Evolutionary conservation across 176 grass and related monocot species (phyloP).

Genomic region (Rhynchospora pubera): DNA sequence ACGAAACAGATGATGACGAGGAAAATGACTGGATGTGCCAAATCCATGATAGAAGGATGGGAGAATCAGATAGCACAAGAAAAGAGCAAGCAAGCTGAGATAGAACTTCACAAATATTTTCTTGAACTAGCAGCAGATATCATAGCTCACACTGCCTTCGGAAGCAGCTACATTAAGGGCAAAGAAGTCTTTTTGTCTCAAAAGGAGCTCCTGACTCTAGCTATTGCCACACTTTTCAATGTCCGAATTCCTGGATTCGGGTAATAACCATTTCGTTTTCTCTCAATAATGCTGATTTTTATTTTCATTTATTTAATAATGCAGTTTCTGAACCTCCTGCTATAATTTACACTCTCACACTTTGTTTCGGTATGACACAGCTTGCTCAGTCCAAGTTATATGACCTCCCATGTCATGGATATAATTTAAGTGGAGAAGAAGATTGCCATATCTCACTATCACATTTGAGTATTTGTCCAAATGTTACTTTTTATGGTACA

Average conservation of each 20-base stretch:
- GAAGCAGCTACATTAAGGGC: slow-evolving; percentile 46
- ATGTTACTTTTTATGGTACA: too few species aligned
- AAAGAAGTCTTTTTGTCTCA: slow-evolving; percentile 66
- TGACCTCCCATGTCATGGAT: background rate
- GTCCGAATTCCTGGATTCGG: slow-evolving; percentile 17
- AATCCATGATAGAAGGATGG: slow-evolving; percentile 46
- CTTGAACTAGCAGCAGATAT: slow-evolving; percentile 53
- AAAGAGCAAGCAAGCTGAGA: background rate
- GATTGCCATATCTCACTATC: too few species aligned
- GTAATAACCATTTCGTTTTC: too few species aligned
- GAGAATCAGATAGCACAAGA: background rate
- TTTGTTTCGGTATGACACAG: too few species aligned
- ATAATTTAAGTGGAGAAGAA: background rate
- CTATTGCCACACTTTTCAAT: background rate
- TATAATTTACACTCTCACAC: too few species aligned
- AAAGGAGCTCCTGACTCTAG: slow-evolving; percentile 44
- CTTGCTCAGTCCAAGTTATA: background rate
- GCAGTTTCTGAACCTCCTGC: too few species aligned
- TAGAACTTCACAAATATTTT: slow-evolving; percentile 37
- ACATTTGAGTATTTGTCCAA: too few species aligned
- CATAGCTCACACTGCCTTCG: slow-evolving; percentile 60
- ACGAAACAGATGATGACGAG: slow-evolving; percentile 41
- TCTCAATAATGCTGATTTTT: too few species aligned
- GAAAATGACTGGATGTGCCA: slow-evolving; percentile 32
- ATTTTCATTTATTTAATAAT: too few species aligned